These are phyloP conservation scores for Platanthera guangdongensis DNA, from an alignment of 106 monocot species.

Conservation along the genomic window DNA sequence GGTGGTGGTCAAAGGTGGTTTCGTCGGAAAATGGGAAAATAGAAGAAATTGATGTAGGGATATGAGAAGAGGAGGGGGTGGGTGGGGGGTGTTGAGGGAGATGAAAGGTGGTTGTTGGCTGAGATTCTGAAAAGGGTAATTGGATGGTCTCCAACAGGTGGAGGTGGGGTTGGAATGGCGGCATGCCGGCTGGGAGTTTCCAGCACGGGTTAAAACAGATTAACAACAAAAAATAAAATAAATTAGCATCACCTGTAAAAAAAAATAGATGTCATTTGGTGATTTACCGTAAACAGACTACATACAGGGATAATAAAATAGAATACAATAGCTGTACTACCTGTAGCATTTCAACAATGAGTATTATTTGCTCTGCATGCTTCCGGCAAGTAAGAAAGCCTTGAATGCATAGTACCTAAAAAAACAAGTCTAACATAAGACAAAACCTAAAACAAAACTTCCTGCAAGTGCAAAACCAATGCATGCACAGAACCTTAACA, in stretches of 20 bases:
- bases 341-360: conserved; percentile 99
- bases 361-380: conserved; percentile 95
- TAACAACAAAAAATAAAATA: neutral
- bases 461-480: neutral
- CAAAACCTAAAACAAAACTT: neutral
- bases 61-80: no score
- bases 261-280: neutral
- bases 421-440: conserved; percentile 4
- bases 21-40: no score
- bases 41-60: no score
- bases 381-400: conserved; percentile 99
- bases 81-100: no score
- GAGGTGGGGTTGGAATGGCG: no score
- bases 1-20: no score
- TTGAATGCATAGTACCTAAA: conserved; percentile 96
- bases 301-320: neutral
- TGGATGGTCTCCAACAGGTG: no score
- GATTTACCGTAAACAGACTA: neutral
- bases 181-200: no score
- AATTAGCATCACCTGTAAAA: neutral
- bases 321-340: conserved; percentile 19
- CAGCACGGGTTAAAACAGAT: neutral
- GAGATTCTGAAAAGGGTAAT: no score
- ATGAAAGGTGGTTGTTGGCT: no score
- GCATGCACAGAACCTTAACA: neutral